Percentiles rank a stretch among this genome's conserved stretches.
These are phyloP conservation scores for Alectoria sarmentosa DNA, from an alignment of 495 filamentous ascomycete species.

Conservation along the genomic window DNA sequence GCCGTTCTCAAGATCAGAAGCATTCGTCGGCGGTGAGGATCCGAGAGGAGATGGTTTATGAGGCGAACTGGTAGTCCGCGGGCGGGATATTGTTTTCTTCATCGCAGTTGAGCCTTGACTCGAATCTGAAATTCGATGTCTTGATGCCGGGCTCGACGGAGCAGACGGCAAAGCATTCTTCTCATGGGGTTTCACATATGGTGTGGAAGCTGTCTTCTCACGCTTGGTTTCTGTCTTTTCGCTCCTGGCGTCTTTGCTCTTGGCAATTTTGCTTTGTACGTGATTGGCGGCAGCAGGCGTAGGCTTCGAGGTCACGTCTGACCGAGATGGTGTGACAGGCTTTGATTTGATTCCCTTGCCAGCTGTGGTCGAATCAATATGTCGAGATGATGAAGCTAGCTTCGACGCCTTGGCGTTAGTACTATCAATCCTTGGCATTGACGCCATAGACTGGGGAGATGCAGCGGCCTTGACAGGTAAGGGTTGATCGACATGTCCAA, in stretches of 20 bases:
- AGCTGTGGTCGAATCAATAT: constrained; percentile 20
- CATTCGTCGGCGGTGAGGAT: constrained; percentile 69
- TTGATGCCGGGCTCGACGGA: constrained; percentile 27
- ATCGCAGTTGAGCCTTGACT: constrained; percentile 21
- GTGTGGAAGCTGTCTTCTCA: constrained; percentile 20
- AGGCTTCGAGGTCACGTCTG: constrained; percentile 19
- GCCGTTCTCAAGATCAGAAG: constrained; percentile 51
- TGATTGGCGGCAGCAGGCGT: constrained; percentile 1
- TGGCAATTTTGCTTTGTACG: constrained; percentile 1
- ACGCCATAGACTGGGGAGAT: constrained; percentile 12
- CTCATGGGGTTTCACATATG: constrained; percentile 28
- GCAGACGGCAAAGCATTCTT: constrained; percentile 35
- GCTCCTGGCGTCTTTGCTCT: constrained; percentile 7
- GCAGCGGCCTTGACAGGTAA: constrained; percentile 26
- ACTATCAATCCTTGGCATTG: constrained; percentile 5
- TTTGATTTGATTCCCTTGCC: constrained; percentile 24
- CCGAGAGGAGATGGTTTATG: constrained; percentile 68
- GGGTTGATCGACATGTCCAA: constrained; percentile 32
- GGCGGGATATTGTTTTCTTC: constrained; percentile 26
- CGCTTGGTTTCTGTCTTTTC: constrained; percentile 1
- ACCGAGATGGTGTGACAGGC: constrained; percentile 16
- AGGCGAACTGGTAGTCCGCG: constrained; percentile 45
- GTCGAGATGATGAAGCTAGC: constrained; percentile 19
- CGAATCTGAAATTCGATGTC: constrained; percentile 13
- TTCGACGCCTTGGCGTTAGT: constrained; percentile 19